phyloP scores from a whole-genome alignment of 2,329 filamentous ascomycete species.

The Neobulgaria alba region DNA sequence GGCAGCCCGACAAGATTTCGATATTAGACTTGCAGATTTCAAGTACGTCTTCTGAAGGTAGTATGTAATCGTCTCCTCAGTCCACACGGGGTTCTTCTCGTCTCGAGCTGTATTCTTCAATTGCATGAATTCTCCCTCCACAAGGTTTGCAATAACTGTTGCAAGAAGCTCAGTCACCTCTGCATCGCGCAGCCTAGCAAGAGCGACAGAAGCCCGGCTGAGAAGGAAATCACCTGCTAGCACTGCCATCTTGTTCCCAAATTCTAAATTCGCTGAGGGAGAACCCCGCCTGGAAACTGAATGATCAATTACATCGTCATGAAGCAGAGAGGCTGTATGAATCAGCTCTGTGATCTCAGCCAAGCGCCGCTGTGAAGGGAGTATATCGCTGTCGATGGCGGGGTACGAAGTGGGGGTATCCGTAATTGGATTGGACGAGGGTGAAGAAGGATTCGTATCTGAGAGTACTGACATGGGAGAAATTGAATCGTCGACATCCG shows the following conservation, averaged over 20 bases:
- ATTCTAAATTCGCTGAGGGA: constrained; percentile 85
- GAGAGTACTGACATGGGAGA: constrained; percentile 55
- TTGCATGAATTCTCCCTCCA: constrained; percentile 99
- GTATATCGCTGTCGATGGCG: constrained; percentile 53
- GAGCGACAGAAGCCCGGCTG: constrained; percentile 83
- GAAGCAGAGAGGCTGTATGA: constrained; percentile 89
- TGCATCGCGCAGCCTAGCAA: constrained; percentile 81
- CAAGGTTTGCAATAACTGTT: constrained; percentile 93
- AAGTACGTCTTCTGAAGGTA: constrained; percentile 98
- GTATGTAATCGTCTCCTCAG: constrained; percentile 81
- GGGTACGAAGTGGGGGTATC: constrained; percentile 19
- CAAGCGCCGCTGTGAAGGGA: constrained; percentile 85
- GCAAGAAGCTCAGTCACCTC: constrained; percentile 92
- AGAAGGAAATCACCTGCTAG: constrained; percentile 94
- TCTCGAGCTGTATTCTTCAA: constrained; percentile 90
- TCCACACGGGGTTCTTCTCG: constrained; percentile 76
- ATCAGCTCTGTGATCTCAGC: constrained; percentile 97
- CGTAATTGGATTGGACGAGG: constrained; percentile 40
- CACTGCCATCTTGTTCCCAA: constrained; percentile 99
- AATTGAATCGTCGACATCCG: constrained; percentile 50
- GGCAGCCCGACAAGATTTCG: constrained; percentile 86
- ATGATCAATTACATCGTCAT: constrained; percentile 97
- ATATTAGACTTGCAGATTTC: constrained; percentile 92
- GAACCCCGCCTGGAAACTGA: constrained; percentile 75
- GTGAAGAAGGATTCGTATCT: constrained; percentile 69